Evolutionary conservation across 2,329 filamentous ascomycete species (phyloP).

Genomic region (Colletotrichum incanum): DNA sequence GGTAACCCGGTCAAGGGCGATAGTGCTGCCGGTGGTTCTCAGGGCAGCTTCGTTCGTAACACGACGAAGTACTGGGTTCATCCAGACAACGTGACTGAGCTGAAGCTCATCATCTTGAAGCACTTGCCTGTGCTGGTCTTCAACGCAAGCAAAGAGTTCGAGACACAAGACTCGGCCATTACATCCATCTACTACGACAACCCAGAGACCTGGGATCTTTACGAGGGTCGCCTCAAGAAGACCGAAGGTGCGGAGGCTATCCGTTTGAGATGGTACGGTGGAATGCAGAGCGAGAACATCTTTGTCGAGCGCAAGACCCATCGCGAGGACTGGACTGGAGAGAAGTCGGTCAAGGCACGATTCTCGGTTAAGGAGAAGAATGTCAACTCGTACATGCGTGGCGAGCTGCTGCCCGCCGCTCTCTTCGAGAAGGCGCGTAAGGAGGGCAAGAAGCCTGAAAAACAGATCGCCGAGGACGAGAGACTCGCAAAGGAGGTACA

Average conservation of each 20-base stretch:
- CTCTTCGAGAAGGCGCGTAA: constrained; percentile 98
- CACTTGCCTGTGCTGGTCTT: constrained; percentile 97
- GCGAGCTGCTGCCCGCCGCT: constrained; percentile 86
- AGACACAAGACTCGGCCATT: constrained; percentile 90
- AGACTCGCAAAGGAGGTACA: constrained; percentile 92
- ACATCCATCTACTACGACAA: constrained; percentile 99
- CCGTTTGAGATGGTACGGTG: constrained; percentile 96
- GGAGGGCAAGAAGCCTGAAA: constrained; percentile 93
- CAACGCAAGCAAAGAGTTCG: constrained; percentile 97
- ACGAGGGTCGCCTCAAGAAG: constrained; percentile 95
- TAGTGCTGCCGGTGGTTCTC: constrained; percentile 88
- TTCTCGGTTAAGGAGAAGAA: constrained; percentile 98
- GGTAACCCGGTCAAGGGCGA: constrained; percentile 95
- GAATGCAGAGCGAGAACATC: constrained; percentile 94
- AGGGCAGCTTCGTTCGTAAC: constrained; percentile 96
- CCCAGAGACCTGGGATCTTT: constrained; percentile 92
- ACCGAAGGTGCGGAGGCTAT: constrained; percentile 98
- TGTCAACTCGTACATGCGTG: constrained; percentile 90
- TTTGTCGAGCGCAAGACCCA: constrained; percentile 99
- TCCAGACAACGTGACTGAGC: constrained; percentile 96
- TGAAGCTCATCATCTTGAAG: constrained; percentile 98
- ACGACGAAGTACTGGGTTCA: constrained; percentile 99
- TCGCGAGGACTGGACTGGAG: constrained; percentile 98
- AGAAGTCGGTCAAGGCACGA: constrained; percentile 98
- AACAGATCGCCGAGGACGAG: constrained; percentile 93